Percentiles rank a stretch among this genome's conserved stretches.
Conservation (phyloP, 352 stramenopile genomes). For the Phytophthora pinifolia region DNA sequence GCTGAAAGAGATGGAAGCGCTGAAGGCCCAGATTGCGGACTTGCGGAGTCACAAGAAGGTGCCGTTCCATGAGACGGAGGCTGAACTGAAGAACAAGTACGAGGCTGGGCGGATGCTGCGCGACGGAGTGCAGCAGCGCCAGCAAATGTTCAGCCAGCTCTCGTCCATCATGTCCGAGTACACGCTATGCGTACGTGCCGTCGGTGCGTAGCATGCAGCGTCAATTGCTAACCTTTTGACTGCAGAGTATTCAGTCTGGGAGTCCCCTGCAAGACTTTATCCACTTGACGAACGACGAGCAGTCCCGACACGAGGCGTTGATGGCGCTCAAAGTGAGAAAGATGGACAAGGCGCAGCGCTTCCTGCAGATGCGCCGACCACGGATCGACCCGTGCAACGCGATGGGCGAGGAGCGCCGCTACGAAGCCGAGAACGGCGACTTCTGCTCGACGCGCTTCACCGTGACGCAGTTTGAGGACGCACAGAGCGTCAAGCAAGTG, state of each 20-base stretch:
- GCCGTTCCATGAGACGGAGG: slow-evolving; percentile 15
- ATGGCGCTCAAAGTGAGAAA: slow-evolving; percentile 22
- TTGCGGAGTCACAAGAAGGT: slow-evolving; percentile 19
- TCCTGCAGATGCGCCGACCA: slow-evolving; percentile 31
- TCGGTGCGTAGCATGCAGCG: background rate
- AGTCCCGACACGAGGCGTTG: slow-evolving; percentile 16
- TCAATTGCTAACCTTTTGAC: slow-evolving; percentile 6
- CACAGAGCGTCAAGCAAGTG: slow-evolving; percentile 34
- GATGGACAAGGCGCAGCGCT: slow-evolving; percentile 34
- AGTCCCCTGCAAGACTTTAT: slow-evolving; percentile 36
- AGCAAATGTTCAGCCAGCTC: slow-evolving; percentile 27
- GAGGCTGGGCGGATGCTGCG: slow-evolving; percentile 14
- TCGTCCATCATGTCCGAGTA: slow-evolving; percentile 40
- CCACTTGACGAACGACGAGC: slow-evolving; percentile 23
- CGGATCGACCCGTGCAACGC: slow-evolving; percentile 27
- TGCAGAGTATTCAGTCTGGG: slow-evolving; percentile 31
- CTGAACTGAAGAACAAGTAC: slow-evolving; percentile 5
- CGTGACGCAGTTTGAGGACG: slow-evolving; percentile 47
- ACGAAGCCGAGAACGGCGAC: slow-evolving; percentile 44
- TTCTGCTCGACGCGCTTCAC: slow-evolving; percentile 58
- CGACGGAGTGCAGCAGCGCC: slow-evolving; percentile 15
- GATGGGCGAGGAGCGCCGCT: slow-evolving; percentile 43
- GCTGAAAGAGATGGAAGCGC: slow-evolving; percentile 22
- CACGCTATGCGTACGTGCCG: slow-evolving; percentile 29
- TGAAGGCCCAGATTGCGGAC: slow-evolving; percentile 28